A percentile compares a stretch with the other conserved stretches of the same genome.
Conservation (phyloP, 257 asterid species). For the Lantana camara region DNA sequence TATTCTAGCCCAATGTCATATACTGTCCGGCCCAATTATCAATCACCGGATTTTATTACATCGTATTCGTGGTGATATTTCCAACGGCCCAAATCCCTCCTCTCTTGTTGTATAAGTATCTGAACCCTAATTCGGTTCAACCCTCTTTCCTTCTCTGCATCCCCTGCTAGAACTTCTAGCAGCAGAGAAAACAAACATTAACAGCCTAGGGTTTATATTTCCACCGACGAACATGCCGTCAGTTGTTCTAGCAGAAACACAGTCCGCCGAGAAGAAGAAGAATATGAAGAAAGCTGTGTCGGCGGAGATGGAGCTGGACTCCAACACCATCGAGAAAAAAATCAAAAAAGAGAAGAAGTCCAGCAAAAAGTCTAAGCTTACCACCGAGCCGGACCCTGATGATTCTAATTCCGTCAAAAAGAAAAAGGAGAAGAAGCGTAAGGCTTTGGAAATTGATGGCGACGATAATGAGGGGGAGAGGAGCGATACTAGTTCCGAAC, state of each 20-base stretch:
- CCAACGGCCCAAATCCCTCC: constrained; percentile 38
- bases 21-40: too few relatives aligned
- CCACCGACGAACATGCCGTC: constrained; percentile 54
- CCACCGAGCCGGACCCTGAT: constrained; percentile 58
- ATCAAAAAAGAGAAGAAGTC: constrained; percentile 67
- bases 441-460: constrained; percentile 49
- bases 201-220: not conserved
- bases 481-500: constrained; percentile 81
- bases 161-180: constrained; percentile 30
- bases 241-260: constrained; percentile 36
- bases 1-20: too few relatives aligned
- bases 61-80: too few relatives aligned
- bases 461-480: constrained; percentile 46
- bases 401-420: constrained; percentile 38
- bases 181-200: constrained; percentile 37
- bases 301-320: constrained; percentile 38
- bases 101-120: constrained; percentile 33
- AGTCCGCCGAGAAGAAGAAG: constrained; percentile 58
- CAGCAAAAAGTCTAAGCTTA: constrained; percentile 46
- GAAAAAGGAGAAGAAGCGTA: constrained; percentile 69
- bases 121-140: constrained; percentile 41
- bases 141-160: constrained; percentile 42
- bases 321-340: constrained; percentile 38
- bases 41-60: not conserved
- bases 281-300: constrained; percentile 44